A percentile compares a stretch with the other conserved stretches of the same genome.
phyloP scores from a whole-genome alignment of 805 yeast species.

The Wickerhamiella siamensis region DNA sequence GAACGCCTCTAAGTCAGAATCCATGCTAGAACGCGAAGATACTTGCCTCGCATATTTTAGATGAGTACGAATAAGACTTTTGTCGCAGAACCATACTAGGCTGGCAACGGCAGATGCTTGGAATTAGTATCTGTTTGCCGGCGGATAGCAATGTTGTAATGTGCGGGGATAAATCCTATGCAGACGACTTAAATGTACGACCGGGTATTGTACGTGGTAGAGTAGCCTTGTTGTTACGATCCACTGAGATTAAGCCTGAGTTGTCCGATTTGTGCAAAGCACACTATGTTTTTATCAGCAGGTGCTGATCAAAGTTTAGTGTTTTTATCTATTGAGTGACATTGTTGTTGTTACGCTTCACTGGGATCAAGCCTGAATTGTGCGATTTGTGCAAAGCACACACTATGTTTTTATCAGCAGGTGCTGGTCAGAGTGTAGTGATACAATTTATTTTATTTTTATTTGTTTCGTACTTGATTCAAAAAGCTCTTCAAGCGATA shows the following conservation, averaged over 20 bases:
- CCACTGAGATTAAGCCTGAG: conserved; percentile 36
- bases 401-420: background rate
- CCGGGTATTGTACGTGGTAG: conserved; percentile 37
- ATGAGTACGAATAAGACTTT: conserved; percentile 15
- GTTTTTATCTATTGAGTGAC: background rate
- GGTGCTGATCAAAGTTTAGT: background rate
- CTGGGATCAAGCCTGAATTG: background rate
- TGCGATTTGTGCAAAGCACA: background rate
- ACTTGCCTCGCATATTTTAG: background rate
- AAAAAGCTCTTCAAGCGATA: background rate
- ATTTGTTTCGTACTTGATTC: background rate
- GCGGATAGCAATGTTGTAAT: conserved; percentile 28
- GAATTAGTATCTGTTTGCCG: conserved; percentile 30
- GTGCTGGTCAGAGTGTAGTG: background rate
- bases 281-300: background rate
- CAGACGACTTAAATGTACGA: conserved; percentile 34
- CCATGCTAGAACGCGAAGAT: conserved; percentile 37
- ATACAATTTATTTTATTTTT: no score
- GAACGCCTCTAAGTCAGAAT: conserved; percentile 40
- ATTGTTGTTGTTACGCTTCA: background rate
- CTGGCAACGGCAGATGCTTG: conserved; percentile 28
- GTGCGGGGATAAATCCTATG: conserved; percentile 32
- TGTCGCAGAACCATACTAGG: conserved; percentile 33
- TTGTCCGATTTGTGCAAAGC: conserved; percentile 25
- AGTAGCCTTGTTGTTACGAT: conserved; percentile 42